A percentile compares a stretch with the other conserved stretches of the same genome.
phyloP scores from a whole-genome alignment of 1,284 basidiomycete species.

The Gomphus bonarii region DNA sequence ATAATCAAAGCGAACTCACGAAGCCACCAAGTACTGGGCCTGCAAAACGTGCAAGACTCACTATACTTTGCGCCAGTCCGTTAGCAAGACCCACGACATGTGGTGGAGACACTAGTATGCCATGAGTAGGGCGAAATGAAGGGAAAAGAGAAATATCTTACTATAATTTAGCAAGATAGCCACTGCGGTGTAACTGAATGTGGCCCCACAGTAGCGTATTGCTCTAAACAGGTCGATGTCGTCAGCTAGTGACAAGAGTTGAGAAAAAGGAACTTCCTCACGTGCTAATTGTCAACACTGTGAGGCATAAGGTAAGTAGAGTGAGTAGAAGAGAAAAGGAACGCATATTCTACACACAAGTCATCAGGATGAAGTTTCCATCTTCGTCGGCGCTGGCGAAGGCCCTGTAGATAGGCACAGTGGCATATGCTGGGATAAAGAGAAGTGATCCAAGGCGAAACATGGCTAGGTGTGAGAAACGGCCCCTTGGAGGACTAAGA shows the following conservation, averaged over 20 bases:
- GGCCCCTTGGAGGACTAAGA: constrained; percentile 53
- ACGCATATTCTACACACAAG: constrained; percentile 32
- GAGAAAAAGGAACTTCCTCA: constrained; percentile 26
- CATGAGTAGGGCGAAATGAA: background rate
- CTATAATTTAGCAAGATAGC: constrained; percentile 76
- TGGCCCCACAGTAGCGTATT: constrained; percentile 63
- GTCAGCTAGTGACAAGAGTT: background rate
- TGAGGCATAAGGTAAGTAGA: background rate
- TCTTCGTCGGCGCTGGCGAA: constrained; percentile 52
- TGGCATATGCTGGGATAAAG: constrained; percentile 71
- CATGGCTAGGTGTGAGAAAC: constrained; percentile 78
- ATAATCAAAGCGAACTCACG: constrained; percentile 32
- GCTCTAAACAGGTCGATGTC: constrained; percentile 32
- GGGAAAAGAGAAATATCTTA: constrained; percentile 25
- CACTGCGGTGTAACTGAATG: constrained; percentile 70
- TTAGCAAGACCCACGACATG: constrained; percentile 67
- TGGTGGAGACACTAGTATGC: constrained; percentile 62
- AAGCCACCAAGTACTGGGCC: constrained; percentile 73
- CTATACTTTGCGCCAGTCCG: constrained; percentile 75
- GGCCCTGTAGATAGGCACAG: constrained; percentile 56
- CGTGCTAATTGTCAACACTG: constrained; percentile 65
- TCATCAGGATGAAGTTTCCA: constrained; percentile 62
- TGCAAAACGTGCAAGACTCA: constrained; percentile 68
- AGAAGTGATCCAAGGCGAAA: constrained; percentile 69
- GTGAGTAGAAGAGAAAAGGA: background rate